Base-by-base conservation (phyloP, 805 yeast genomes). In the Saturnispora silvae region DNA sequence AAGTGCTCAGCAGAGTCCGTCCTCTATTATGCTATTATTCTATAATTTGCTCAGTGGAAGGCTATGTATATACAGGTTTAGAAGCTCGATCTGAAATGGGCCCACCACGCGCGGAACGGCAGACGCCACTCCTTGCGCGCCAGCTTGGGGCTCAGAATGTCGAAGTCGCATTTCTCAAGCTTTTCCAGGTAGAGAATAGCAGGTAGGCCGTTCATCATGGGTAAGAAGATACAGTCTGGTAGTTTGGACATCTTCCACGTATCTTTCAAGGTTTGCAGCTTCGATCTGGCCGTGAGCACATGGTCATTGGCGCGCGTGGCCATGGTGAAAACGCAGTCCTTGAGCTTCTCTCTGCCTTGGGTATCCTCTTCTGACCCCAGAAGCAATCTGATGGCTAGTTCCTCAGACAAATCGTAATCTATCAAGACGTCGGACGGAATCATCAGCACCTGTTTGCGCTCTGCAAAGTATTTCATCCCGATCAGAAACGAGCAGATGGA, bases 281-380 rank as follows among this genome's bases (percentile, higher is more conserved):
- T 72, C n/a, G 61, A 54, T 34, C 81, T 62, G 1, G 92, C 85
- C 1, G 86, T 63, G 4, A 83, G 53, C 3, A 84, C 50, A 54
- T 83, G 95, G 53, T 83, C 95, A 56, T 84, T 83, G 3, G 94
- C 92, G 1, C 68, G 60, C 4, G 79, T 73, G 3, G 92, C 82
- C 4, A 79, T 70, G 33, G 77, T 83, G 49, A 69, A 84, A 1
- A 81, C 64, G 7, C 76, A 72, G 48, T 77, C 75, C 41, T 70
- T 68, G 40, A 81, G 48, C 37, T 56, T 57, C 25, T 52, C 56
- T 14, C 31, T 41, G 10, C 20, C 25, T 8, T 52, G 60, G 3
- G 48, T 43, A 4, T 50, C 52, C 9, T 53, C 53, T 20, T 47
- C 59, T 20, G 68, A 66, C 5, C 74, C 72, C 46, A 65, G 69